These are phyloP conservation scores for Podospora didyma DNA, from an alignment of 495 filamentous ascomycete species.

Conservation along the genomic window DNA sequence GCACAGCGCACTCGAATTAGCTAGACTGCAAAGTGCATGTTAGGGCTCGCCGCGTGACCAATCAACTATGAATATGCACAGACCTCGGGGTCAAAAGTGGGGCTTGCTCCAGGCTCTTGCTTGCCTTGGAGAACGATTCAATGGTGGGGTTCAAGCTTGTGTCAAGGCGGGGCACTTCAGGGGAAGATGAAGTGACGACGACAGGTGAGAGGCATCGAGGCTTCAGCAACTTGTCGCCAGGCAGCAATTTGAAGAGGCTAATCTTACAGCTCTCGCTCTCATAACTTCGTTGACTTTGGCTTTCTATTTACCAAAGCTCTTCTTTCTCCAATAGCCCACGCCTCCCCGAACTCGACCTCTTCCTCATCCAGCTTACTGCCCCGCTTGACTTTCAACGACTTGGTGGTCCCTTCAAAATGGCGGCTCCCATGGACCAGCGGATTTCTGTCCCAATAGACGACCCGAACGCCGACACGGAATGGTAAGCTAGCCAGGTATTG, in stretches of 20 bases:
- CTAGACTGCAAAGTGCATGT: constrained; percentile 19
- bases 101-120: not conserved
- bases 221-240: not conserved
- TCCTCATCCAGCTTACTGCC: not conserved
- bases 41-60: constrained; percentile 28
- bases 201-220: not conserved
- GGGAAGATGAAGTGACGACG: not conserved
- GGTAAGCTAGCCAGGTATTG: constrained; percentile 47
- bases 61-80: constrained; percentile 16
- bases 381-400: not conserved
- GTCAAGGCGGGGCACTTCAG: not conserved
- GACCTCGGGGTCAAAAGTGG: constrained; percentile 9
- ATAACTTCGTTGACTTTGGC: not conserved
- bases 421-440: constrained; percentile 61
- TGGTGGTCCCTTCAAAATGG: constrained; percentile 52
- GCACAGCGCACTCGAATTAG: constrained; percentile 23
- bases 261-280: too few relatives aligned
- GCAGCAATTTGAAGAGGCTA: too few relatives aligned
- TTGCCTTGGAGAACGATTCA: not conserved
- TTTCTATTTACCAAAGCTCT: too few relatives aligned
- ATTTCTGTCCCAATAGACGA: constrained; percentile 82
- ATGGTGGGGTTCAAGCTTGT: not conserved
- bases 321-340: too few relatives aligned
- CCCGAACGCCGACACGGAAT: constrained; percentile 97
- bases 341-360: too few relatives aligned